Evolutionary conservation across 2,329 filamentous ascomycete species (phyloP).

Genomic region (Aphanoascus verrucosus): DNA sequence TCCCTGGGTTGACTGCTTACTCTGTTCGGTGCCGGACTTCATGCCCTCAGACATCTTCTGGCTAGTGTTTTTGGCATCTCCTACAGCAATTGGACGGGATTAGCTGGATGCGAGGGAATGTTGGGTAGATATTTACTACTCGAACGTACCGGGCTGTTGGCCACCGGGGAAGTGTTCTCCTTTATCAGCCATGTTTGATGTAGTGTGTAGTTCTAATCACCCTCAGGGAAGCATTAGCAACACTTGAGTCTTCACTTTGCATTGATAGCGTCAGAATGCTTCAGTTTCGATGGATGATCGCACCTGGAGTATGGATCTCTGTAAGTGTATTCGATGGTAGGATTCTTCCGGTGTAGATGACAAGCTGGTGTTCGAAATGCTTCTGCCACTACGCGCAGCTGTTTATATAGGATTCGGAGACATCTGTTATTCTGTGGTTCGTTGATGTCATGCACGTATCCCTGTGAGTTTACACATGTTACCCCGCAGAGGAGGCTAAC

Average conservation of each 20-base stretch:
- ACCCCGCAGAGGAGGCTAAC: neutral
- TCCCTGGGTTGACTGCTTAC: slow-evolving; percentile 11
- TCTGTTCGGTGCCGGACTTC: slow-evolving; percentile 10
- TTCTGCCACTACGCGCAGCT: neutral
- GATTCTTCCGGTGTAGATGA: neutral
- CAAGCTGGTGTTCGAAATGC: neutral
- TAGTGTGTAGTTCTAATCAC: neutral
- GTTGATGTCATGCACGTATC: slow-evolving; percentile 6
- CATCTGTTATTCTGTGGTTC: neutral
- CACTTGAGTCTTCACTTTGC: neutral
- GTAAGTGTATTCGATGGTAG: neutral
- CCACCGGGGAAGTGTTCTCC: slow-evolving; percentile 8
- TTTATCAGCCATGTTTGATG: slow-evolving; percentile 12
- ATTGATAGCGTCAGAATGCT: neutral
- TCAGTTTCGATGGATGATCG: neutral
- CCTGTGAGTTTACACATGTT: neutral
- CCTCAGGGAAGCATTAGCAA: neutral
- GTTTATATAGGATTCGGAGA: neutral
- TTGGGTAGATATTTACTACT: neutral
- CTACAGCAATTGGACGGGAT: slow-evolving; percentile 4
- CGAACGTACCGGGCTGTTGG: slow-evolving; percentile 14
- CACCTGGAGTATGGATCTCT: neutral
- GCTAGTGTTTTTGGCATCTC: slow-evolving; percentile 17
- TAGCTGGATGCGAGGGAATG: too few species aligned
- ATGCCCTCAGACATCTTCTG: slow-evolving; percentile 15